Percentiles rank a stretch among this genome's conserved stretches.
Conservation (phyloP, 2,329 filamentous ascomycete species). For the Aureobasidium lini region DNA sequence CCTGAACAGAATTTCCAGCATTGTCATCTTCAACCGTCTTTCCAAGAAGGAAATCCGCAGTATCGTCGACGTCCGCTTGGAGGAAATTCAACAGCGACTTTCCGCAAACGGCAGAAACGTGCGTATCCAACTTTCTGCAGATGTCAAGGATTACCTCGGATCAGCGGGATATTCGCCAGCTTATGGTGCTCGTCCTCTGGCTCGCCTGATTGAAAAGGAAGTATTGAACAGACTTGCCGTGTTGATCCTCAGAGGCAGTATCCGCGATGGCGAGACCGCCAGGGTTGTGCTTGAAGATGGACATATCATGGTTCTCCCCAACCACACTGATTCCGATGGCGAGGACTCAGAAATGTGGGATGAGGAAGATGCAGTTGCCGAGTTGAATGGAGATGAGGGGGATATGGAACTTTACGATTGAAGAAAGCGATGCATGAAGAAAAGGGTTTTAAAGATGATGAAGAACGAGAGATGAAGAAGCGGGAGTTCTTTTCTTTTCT, state of each 20-base stretch:
- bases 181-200: conserved; percentile 84
- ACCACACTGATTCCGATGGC: conserved; percentile 61
- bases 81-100: conserved; percentile 89
- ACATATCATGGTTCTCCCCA: conserved; percentile 72
- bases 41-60: conserved; percentile 82
- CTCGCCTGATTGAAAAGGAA: conserved; percentile 91
- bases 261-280: conserved; percentile 79
- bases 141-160: conserved; percentile 89
- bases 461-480: not conserved
- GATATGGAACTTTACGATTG: conserved; percentile 58
- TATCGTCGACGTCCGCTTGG: conserved; percentile 86
- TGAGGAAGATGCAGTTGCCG: conserved; percentile 64
- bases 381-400: conserved; percentile 46
- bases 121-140: conserved; percentile 68
- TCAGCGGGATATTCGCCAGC: conserved; percentile 87
- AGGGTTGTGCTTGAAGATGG: conserved; percentile 71
- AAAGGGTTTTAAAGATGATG: not conserved
- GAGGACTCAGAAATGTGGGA: conserved; percentile 63
- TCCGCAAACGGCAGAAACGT: conserved; percentile 78
- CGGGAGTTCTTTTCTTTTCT: too few species aligned
- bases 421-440: conserved; percentile 22
- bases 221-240: conserved; percentile 90
- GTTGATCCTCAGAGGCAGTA: conserved; percentile 75
- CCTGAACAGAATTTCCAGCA: conserved; percentile 93
- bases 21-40: conserved; percentile 97